phyloP scores from a whole-genome alignment of 2,329 filamentous ascomycete genomes.

The Botrytis aclada region DNA sequence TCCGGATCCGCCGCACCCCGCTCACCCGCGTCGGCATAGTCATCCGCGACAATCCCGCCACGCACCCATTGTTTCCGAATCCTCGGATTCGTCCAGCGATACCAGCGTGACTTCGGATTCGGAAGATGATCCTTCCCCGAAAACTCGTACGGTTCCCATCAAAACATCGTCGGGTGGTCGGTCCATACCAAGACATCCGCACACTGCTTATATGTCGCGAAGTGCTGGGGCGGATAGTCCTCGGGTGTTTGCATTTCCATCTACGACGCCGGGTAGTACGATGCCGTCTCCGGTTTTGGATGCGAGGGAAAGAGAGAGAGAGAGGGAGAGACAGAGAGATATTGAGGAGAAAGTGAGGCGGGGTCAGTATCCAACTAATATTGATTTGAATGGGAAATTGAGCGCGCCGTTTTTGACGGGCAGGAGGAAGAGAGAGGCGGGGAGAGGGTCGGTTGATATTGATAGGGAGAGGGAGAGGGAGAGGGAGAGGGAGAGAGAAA shows the following conservation, averaged over 20 bases:
- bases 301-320: slow-evolving; percentile 31
- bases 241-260: neutral
- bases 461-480: slow-evolving; percentile 29
- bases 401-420: slow-evolving; percentile 34
- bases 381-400: slow-evolving; percentile 35
- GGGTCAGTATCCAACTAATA: slow-evolving; percentile 30
- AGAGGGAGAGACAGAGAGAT: slow-evolving; percentile 29
- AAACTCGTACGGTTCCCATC: neutral
- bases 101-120: slow-evolving; percentile 11
- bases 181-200: neutral
- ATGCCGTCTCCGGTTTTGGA: slow-evolving; percentile 12
- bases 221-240: neutral
- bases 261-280: slow-evolving; percentile 7
- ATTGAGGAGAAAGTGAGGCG: slow-evolving; percentile 28
- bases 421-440: slow-evolving; percentile 35
- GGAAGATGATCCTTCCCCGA: slow-evolving; percentile 15
- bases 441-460: slow-evolving; percentile 31
- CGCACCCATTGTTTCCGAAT: neutral
- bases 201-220: neutral
- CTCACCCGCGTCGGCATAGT: slow-evolving; percentile 46
- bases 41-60: slow-evolving; percentile 42
- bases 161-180: neutral
- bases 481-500: slow-evolving; percentile 38
- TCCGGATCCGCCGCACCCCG: slow-evolving; percentile 4
- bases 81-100: neutral